These are phyloP conservation scores for Erythrophleum ivorense DNA, from an alignment of 331 rosid species.

Conservation along the genomic window DNA sequence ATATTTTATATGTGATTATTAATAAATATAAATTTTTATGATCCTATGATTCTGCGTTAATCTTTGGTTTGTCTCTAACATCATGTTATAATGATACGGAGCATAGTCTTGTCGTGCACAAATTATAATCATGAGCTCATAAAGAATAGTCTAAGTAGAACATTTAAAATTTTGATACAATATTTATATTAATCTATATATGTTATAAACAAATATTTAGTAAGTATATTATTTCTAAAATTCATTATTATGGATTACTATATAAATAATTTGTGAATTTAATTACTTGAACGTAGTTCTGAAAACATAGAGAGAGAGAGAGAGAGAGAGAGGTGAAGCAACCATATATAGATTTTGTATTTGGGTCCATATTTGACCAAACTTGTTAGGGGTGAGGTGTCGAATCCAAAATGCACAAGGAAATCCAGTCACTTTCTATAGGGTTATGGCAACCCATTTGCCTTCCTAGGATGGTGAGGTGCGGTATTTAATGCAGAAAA, in stretches of 20 bases:
- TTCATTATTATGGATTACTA: background rate
- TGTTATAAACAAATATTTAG: too few relatives aligned
- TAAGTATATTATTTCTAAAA: background rate
- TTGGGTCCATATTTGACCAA: background rate
- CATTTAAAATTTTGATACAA: background rate
- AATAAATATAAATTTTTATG: too few relatives aligned
- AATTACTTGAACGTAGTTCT: too few relatives aligned
- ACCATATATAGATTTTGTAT: background rate
- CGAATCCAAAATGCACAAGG: background rate
- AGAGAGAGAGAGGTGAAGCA: background rate
- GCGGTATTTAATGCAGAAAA: background rate
- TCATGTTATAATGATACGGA: too few relatives aligned
- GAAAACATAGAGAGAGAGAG: background rate
- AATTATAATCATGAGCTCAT: background rate
- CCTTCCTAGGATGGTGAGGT: background rate
- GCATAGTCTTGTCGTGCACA: too few relatives aligned
- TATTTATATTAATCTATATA: too few relatives aligned
- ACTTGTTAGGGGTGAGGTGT: background rate
- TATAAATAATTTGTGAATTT: too few relatives aligned
- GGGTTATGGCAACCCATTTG: constrained; percentile 3
- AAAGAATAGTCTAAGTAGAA: background rate
- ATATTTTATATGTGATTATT: too few relatives aligned
- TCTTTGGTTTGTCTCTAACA: too few relatives aligned
- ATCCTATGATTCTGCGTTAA: too few relatives aligned
- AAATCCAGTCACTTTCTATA: constrained; percentile 25